Evolutionary conservation across 805 yeast species (phyloP).

Genomic region (Naumovozyma baii): DNA sequence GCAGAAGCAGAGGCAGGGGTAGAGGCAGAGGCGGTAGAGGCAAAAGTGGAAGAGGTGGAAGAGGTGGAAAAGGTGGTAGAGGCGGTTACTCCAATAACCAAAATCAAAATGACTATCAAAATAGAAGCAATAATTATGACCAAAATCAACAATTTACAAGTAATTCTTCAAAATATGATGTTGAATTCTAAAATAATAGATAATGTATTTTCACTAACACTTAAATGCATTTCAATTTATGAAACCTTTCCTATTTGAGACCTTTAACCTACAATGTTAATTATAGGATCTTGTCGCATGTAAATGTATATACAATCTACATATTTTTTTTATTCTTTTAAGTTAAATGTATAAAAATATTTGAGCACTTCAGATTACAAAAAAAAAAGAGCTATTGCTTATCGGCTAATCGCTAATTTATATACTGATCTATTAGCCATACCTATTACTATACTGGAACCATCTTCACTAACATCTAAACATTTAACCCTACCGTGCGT

Average conservation of each 20-base stretch:
- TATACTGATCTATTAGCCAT: slow-evolving; percentile 12
- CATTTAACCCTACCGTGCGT: slow-evolving; percentile 23
- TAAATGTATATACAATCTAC: no score
- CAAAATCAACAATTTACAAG: slow-evolving; percentile 1
- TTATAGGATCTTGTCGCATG: no score
- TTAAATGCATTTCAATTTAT: no score
- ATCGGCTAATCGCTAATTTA: background rate
- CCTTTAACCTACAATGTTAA: no score
- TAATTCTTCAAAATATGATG: background rate
- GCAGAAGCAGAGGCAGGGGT: slow-evolving; percentile 31
- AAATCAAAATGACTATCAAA: slow-evolving; percentile 7
- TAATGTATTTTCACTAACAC: no score
- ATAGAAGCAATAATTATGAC: slow-evolving; percentile 4
- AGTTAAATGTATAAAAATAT: no score
- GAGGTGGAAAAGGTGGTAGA: slow-evolving; percentile 12
- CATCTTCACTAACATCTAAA: slow-evolving; percentile 11
- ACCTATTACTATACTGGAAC: slow-evolving; percentile 10
- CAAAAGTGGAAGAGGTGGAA: slow-evolving; percentile 12
- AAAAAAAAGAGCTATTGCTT: no score
- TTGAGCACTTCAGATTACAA: no score
- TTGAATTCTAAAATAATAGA: background rate
- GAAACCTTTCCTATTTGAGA: no score
- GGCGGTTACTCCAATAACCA: slow-evolving; percentile 9
- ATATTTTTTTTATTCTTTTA: no score
- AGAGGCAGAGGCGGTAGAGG: slow-evolving; percentile 19